A percentile compares a stretch with the other conserved stretches of the same genome.
Conservation (phyloP, 768 basidiomycete species). For the Strobilomyces confusus region DNA sequence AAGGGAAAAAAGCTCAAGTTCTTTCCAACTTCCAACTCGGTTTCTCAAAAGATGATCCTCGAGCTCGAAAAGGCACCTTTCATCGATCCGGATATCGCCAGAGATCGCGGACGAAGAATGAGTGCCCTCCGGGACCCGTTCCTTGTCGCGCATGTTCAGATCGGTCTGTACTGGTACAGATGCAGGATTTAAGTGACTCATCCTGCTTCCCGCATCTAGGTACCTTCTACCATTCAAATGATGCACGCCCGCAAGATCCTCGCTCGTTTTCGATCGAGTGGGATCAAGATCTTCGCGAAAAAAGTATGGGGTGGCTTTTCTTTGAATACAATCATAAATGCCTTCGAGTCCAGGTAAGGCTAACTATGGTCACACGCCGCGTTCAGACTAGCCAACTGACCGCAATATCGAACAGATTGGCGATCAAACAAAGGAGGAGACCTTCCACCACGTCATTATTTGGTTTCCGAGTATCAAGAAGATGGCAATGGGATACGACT, state of each 20-base stretch:
- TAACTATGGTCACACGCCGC: neutral
- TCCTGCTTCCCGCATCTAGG: slow-evolving; percentile 13
- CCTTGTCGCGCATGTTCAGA: slow-evolving; percentile 60
- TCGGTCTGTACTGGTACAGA: slow-evolving; percentile 43
- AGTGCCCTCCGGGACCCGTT: slow-evolving; percentile 43
- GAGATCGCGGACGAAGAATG: slow-evolving; percentile 44
- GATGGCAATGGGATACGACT: slow-evolving; percentile 58
- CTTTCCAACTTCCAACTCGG: slow-evolving; percentile 6
- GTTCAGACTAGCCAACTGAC: neutral
- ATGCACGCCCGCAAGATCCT: slow-evolving; percentile 28
- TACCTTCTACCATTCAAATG: slow-evolving; percentile 25
- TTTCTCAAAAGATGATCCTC: slow-evolving; percentile 19
- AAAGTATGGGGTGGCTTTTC: slow-evolving; percentile 49
- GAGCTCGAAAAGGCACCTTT: slow-evolving; percentile 54
- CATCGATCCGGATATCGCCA: slow-evolving; percentile 50
- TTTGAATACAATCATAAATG: slow-evolving; percentile 70
- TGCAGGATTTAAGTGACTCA: neutral
- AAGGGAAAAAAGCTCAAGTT: slow-evolving; percentile 38
- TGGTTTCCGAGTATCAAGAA: slow-evolving; percentile 55
- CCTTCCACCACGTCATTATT: slow-evolving; percentile 50
- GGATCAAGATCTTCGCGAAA: slow-evolving; percentile 45
- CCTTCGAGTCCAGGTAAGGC: slow-evolving; percentile 54
- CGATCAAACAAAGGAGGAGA: slow-evolving; percentile 46
- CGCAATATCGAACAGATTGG: slow-evolving; percentile 44
- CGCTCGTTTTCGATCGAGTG: slow-evolving; percentile 71